These are phyloP conservation scores for Cardamine chenopodiifolia DNA, from an alignment of 345 rosid species.

Conservation along the genomic window DNA sequence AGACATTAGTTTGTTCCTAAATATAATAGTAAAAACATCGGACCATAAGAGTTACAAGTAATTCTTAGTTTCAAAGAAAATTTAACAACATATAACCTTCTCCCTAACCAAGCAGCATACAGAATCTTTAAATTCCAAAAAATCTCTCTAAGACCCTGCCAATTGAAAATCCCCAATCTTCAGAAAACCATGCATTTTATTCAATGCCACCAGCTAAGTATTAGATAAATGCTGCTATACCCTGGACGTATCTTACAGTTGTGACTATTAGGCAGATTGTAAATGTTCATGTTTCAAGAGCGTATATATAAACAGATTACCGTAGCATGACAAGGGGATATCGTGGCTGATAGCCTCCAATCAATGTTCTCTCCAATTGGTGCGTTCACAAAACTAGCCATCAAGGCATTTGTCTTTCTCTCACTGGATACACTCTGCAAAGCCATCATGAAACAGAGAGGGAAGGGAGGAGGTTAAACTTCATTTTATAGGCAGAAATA, in stretches of 20 bases:
- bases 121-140: conserved; percentile 2
- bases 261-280: conserved; percentile 17
- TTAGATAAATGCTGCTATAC: conserved; percentile 25
- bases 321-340: conserved; percentile 98
- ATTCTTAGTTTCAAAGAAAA: not conserved
- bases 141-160: conserved; percentile 6
- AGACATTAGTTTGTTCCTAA: not conserved
- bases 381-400: conserved; percentile 79
- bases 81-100: conserved; percentile 8
- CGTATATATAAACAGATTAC: conserved; percentile 53
- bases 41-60: conserved; percentile 19
- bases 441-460: conserved; percentile 34
- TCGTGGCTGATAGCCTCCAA: conserved; percentile 92
- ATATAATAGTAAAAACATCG: conserved; percentile 7
- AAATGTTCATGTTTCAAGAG: conserved; percentile 14
- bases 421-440: conserved; percentile 91
- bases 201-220: conserved; percentile 21
- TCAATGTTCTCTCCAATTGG: conserved; percentile 93
- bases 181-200: conserved; percentile 25
- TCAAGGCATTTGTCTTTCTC: conserved; percentile 87
- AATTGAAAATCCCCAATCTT: conserved; percentile 7
- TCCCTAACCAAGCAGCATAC: conserved; percentile 17
- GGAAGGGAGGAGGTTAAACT: conserved; percentile 31
- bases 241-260: conserved; percentile 13
- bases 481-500: conserved; percentile 24